phyloP scores from a whole-genome alignment of 495 filamentous ascomycete genomes.

The Parathielavia hyrcaniae region DNA sequence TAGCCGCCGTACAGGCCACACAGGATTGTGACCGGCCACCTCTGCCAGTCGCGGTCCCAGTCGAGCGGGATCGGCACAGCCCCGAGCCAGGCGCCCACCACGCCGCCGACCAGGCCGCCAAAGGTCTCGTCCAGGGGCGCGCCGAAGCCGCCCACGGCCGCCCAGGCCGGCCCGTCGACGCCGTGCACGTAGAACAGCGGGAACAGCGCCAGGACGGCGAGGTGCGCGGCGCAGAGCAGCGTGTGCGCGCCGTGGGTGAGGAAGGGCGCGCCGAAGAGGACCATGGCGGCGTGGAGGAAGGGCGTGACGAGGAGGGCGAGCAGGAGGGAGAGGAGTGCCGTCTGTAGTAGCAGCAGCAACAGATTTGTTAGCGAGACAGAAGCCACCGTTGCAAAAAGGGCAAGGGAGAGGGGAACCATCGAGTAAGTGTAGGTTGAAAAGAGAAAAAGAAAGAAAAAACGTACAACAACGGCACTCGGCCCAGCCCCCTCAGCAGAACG shows the following conservation, averaged over 20 bases:
- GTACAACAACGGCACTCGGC: conserved; percentile 34
- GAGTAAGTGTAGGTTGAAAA: not conserved
- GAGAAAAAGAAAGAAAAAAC: conserved; percentile 14
- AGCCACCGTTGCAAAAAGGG: too few relatives aligned
- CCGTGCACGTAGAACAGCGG: conserved; percentile 80
- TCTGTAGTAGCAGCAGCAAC: conserved; percentile 39
- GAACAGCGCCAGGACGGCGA: conserved; percentile 66
- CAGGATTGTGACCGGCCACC: conserved; percentile 85
- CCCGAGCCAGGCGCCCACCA: conserved; percentile 68
- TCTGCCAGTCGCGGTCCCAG: conserved; percentile 95
- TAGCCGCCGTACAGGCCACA: conserved; percentile 40
- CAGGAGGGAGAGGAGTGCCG: conserved; percentile 54
- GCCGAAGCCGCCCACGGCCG: conserved; percentile 53
- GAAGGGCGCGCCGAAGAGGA: conserved; percentile 87
- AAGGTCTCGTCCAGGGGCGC: conserved; percentile 60
- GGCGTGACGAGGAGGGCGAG: conserved; percentile 54
- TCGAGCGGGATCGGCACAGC: conserved; percentile 92
- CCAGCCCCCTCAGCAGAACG: conserved; percentile 26
- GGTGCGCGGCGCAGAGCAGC: conserved; percentile 68
- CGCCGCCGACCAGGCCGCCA: conserved; percentile 58
- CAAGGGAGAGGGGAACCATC: not conserved
- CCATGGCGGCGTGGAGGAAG: conserved; percentile 55
- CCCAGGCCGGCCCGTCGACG: conserved; percentile 67
- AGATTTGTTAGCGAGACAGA: too few relatives aligned
- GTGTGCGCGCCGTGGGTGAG: conserved; percentile 78